Base-by-base conservation (phyloP, 257 asterid species). In the Solanum piurae region DNA sequence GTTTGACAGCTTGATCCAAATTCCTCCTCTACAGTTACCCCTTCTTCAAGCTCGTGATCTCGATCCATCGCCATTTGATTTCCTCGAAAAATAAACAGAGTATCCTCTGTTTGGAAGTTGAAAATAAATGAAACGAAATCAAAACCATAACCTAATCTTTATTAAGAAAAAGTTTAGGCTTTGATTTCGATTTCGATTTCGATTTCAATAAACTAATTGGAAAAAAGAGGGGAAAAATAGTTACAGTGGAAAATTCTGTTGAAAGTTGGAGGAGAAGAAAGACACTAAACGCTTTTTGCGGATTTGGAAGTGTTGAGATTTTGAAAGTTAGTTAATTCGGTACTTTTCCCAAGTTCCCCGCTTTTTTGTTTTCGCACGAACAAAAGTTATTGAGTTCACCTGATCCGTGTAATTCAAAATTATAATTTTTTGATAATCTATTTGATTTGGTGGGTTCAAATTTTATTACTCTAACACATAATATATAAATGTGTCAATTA, bases 11-110 rank as follows among this genome's bases (percentile, higher is more conserved):
- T 87, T 71, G 92, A 66, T 20, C 69, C n/a, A 11, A 88, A 86
- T 20, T 88, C 89, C 12, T 88, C 92, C 29, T 88, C 93, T 88
- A 88, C 62, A 8, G 84, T 87, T 25, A 86, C 87, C 40, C 84
- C 90, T 9, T 87, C 91, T 76, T 86, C 86, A 6, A 34, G 64
- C 60, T 69, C 27, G n/a, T 40, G n/a, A 44, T 42, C 84, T 1
- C 3, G 62, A 13, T 9, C 25, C 38, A 42, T 40, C 36, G 62
- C 62, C 62, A 75, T 75, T 37, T 37, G n/a, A 5, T 20, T 36
- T 40, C 10, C 49, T 36, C 31, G 18, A 11, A 36, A 74, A 36
- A 0, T 0, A 25, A 11, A 80, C 36, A 60, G 52, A 25, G 42
- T 1, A 29, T 42, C 0, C 31, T 27, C 33, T 31, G 86, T 83